These are phyloP conservation scores for Saturnispora silvae DNA, from an alignment of 805 yeast genomes.

Conservation along the genomic window DNA sequence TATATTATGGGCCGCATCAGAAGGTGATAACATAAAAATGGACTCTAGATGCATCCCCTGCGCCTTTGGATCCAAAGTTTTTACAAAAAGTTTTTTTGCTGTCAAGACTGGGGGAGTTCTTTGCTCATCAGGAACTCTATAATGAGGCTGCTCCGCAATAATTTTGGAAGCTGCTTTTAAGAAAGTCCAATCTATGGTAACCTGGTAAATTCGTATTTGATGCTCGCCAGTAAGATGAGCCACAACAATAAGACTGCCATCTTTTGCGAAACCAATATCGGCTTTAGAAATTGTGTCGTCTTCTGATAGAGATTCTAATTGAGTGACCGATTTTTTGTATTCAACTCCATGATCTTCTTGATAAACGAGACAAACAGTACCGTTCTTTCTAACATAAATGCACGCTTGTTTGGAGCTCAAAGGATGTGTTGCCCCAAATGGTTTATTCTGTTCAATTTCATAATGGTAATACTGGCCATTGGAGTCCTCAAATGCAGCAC, in stretches of 20 bases:
- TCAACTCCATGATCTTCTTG: constrained; percentile 57
- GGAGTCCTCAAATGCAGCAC: constrained; percentile 28
- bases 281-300: constrained; percentile 24
- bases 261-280: constrained; percentile 42
- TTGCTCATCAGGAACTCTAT: constrained; percentile 37
- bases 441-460: constrained; percentile 46
- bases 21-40: constrained; percentile 37
- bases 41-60: constrained; percentile 15
- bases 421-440: constrained; percentile 61
- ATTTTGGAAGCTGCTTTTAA: constrained; percentile 36
- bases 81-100: constrained; percentile 24
- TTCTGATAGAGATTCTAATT: constrained; percentile 18
- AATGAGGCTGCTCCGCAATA: constrained; percentile 37
- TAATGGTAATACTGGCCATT: constrained; percentile 35
- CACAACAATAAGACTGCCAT: constrained; percentile 35
- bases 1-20: constrained; percentile 29
- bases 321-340: constrained; percentile 31
- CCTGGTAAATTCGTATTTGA: constrained; percentile 31
- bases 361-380: constrained; percentile 47
- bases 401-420: constrained; percentile 59
- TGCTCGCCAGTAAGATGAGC: constrained; percentile 29
- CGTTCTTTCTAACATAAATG: constrained; percentile 52
- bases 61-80: constrained; percentile 14
- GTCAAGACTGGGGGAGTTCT: constrained; percentile 32
- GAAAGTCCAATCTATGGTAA: constrained; percentile 48